Base-by-base conservation (phyloP, 345 rosid species). In the Gynandropsis gynandra region DNA sequence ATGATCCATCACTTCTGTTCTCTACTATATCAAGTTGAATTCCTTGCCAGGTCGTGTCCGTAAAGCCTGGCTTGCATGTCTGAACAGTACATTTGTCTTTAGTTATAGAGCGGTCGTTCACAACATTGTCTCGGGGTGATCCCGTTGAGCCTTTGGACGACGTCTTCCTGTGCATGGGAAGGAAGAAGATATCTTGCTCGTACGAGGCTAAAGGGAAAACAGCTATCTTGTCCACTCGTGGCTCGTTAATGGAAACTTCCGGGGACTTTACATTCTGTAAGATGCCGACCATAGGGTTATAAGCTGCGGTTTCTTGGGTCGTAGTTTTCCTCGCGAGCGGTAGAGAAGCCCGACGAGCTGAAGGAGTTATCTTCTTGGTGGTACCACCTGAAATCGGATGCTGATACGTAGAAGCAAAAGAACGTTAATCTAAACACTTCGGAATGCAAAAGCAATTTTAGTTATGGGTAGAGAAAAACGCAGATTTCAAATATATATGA, bases 71-170 rank as follows among this genome's bases (percentile, higher is more conserved):
- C 67, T 51, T 31, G 31, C 52, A 47, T 9, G 52, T 63, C 68
- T 80, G 81, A 65, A 82, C 72, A 1, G 82, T 80, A 64, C 97
- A 88, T 71, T 74, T 85, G 76, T 85, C 97, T 68, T 85, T 88
- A 19, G 77, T 85, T 58, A 85, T 69, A 11, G 88, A 82, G 17
- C 59, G 60, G 63, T 76, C 75, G 60, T 83, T 76, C 34, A 42
- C 69, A 33, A 54, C 56, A 5, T 53, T 64, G 16, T 70, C 80
- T 33, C 76, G 71, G 48, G 69, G 64, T 7, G 72, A 67, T 40
- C 78, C 83, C 53, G 71, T 72, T 4, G 72, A 79, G 12, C 83
- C 72, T 40, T 63, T 67, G 56, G 81, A 64, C 37, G 87, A 74
- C 51, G 70, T 64, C 34, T 57, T 57, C 27, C 16, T 57, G 24